Evolutionary conservation across 2,329 filamentous ascomycete genomes (phyloP).

Genomic region (Clarireedia sp.): DNA sequence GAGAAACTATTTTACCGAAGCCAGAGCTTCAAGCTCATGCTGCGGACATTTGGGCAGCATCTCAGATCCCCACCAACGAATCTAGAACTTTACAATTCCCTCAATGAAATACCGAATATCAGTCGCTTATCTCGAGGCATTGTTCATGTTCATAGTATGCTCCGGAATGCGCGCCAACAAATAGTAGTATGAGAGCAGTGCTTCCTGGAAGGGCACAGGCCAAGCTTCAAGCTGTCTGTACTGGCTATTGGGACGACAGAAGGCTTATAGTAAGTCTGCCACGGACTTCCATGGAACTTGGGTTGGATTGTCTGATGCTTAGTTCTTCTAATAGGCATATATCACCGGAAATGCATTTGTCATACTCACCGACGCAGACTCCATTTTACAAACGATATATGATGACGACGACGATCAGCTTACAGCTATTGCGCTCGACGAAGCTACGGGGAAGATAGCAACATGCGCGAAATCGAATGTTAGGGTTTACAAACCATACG

Average conservation of each 20-base stretch:
- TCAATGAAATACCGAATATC: not conserved
- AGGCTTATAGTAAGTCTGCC: slow-evolving; percentile 56
- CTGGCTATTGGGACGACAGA: slow-evolving; percentile 63
- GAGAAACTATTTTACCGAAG: slow-evolving; percentile 5
- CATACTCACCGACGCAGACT: slow-evolving; percentile 66
- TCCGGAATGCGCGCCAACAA: slow-evolving; percentile 17
- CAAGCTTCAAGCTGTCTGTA: slow-evolving; percentile 69
- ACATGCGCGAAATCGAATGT: slow-evolving; percentile 59
- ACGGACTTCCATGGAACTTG: slow-evolving; percentile 23
- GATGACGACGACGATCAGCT: slow-evolving; percentile 60
- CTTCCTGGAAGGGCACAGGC: slow-evolving; percentile 72
- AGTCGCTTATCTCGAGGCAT: not conserved
- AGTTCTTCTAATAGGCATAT: slow-evolving; percentile 54
- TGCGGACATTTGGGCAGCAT: not conserved
- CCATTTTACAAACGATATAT: slow-evolving; percentile 84
- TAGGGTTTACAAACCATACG: slow-evolving; percentile 72
- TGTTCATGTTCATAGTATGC: slow-evolving; percentile 1
- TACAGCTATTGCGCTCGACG: slow-evolving; percentile 73
- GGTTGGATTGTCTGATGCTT: slow-evolving; percentile 6
- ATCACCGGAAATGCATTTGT: slow-evolving; percentile 83
- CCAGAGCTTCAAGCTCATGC: not conserved
- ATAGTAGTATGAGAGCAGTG: slow-evolving; percentile 67
- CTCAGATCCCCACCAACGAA: not conserved
- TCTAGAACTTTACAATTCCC: not conserved
- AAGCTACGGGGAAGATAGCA: slow-evolving; percentile 77